Evolutionary conservation across 2,329 filamentous ascomycete species (phyloP).

Genomic region (Ophiocordyceps robertsii): DNA sequence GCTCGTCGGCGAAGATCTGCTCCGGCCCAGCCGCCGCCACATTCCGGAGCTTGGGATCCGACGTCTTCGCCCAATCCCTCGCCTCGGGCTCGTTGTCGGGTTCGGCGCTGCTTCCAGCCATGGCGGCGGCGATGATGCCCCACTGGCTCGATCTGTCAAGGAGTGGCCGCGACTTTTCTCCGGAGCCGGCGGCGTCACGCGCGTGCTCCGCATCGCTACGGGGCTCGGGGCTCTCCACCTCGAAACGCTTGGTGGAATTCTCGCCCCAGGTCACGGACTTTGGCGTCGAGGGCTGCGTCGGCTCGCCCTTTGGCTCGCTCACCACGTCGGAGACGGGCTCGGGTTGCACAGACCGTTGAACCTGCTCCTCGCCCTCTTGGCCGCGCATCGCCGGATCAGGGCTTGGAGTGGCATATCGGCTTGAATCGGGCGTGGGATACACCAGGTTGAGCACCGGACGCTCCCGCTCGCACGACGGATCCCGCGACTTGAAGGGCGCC

Average conservation of each 20-base stretch:
- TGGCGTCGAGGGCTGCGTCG: conserved; percentile 26
- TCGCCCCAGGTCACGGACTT: conserved; percentile 53
- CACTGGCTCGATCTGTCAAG: conserved; percentile 31
- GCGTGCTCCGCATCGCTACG: conserved; percentile 15
- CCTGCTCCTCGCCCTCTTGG: neutral
- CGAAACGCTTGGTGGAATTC: conserved; percentile 50
- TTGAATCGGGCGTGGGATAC: conserved; percentile 39
- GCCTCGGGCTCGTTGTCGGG: conserved; percentile 19
- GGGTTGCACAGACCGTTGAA: conserved; percentile 6
- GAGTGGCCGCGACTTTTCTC: conserved; percentile 19
- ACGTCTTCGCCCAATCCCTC: conserved; percentile 6
- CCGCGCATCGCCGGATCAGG: neutral
- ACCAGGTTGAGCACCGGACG: conserved; percentile 48
- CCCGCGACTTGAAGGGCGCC: conserved; percentile 28
- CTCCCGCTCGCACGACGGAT: conserved; percentile 40
- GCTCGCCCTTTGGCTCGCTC: conserved; percentile 26
- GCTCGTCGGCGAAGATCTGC: conserved; percentile 20
- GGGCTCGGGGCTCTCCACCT: conserved; percentile 43
- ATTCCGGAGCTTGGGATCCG: conserved; percentile 7
- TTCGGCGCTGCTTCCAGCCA: conserved; percentile 27
- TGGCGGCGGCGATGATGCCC: conserved; percentile 37
- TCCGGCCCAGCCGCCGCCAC: conserved; percentile 7
- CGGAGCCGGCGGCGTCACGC: conserved; percentile 11
- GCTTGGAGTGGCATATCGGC: conserved; percentile 29
- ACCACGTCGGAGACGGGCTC: conserved; percentile 20